Evolutionary conservation across 163 green algal species (phyloP).

Genomic region (Coccomyxa subellipsoidea): DNA sequence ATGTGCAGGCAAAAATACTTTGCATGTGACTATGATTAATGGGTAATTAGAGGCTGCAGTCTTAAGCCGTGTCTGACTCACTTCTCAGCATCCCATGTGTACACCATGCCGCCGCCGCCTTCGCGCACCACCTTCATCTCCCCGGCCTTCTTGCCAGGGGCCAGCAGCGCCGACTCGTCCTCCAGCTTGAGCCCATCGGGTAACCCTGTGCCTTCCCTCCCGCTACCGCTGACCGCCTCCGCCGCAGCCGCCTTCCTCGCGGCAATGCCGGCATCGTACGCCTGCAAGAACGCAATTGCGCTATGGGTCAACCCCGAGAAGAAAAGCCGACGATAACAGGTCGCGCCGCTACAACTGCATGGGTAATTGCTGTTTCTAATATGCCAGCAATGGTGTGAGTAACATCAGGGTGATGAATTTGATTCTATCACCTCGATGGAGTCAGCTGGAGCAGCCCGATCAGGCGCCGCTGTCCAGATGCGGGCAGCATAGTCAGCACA

Average conservation of each 20-base stretch:
- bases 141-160: constrained; percentile 70
- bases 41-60: not conserved
- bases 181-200: constrained; percentile 65
- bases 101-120: constrained; percentile 58
- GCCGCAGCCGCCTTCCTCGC: not conserved
- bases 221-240: constrained; percentile 12
- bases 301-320: not conserved
- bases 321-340: no score
- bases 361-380: no score
- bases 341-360: no score
- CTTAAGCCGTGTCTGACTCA: not conserved
- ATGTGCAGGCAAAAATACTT: no score
- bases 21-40: no score
- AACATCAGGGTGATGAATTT: not conserved
- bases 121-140: constrained; percentile 81
- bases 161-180: constrained; percentile 60
- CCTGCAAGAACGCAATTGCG: not conserved
- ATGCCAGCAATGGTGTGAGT: not conserved
- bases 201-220: constrained; percentile 26
- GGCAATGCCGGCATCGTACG: not conserved
- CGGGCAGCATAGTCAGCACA: constrained; percentile 79
- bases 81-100: constrained; percentile 69
- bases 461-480: constrained; percentile 63
- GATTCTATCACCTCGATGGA: not conserved
- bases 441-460: constrained; percentile 33